Evolutionary conservation across 148 eudicot species (phyloP).

Genomic region (Cornus kousa): DNA sequence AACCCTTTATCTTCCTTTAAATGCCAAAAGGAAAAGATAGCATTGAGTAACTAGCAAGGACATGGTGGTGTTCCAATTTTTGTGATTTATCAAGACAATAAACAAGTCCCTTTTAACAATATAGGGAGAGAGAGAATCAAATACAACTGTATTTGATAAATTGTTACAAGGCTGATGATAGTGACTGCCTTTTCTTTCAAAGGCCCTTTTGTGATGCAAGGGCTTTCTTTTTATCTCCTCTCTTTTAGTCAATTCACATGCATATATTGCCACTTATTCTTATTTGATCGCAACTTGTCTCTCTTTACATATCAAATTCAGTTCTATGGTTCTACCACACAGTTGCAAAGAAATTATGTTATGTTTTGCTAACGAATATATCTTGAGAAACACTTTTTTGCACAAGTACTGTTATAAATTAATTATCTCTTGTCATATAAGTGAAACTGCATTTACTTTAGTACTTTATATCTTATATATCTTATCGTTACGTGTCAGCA

Average conservation of each 20-base stretch:
- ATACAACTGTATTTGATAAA: too few relatives aligned
- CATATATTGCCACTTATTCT: conserved; percentile 1
- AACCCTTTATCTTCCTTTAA: background rate
- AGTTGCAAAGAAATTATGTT: too few relatives aligned
- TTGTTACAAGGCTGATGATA: background rate
- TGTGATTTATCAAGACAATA: background rate
- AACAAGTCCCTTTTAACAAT: too few relatives aligned
- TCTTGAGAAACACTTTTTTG: too few relatives aligned
- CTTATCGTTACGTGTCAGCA: too few relatives aligned
- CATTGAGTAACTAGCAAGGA: background rate
- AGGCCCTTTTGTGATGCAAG: background rate
- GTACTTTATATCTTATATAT: too few relatives aligned
- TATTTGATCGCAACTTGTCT: background rate
- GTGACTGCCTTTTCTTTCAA: conserved; percentile 2
- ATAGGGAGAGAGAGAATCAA: too few relatives aligned
- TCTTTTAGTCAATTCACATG: background rate
- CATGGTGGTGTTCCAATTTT: background rate
- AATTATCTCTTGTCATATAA: too few relatives aligned
- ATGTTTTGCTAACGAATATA: too few relatives aligned
- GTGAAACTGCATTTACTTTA: too few relatives aligned
- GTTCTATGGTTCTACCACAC: too few relatives aligned
- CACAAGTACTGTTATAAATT: too few relatives aligned
- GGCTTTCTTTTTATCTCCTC: background rate
- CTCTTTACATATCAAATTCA: background rate
- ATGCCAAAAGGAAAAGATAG: background rate